Evolutionary conservation across 2,329 filamentous ascomycete species (phyloP), one percentile per base, ranked within the genome.

Genomic region (Simplicillium sp.): DNA sequence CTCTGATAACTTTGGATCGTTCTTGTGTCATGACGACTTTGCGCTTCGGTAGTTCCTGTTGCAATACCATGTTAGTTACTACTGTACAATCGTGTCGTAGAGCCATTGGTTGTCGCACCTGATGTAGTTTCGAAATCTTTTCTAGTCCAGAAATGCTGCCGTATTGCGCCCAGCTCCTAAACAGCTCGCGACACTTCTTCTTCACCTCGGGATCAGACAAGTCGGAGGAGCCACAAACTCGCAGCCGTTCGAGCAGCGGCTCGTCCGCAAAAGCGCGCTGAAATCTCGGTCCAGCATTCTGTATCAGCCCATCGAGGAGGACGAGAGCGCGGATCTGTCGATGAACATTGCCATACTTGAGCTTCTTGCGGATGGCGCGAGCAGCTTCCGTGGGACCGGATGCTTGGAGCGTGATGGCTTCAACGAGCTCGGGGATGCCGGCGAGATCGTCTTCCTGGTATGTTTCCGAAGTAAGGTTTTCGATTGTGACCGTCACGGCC

Each of bases 311-410:
- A 58, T 98, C 92, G 2, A 98, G 75, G 38, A 98, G 82, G 11
- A 84, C 83, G 16, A 98, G 75, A 29, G 92, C 85, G 44, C 92
- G 80, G 29, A 97, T 73, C 62, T 98, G 92, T 38, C 88, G 83
- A 61, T 97, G 90, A n/a, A 86, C 73, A 54, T 80, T 94, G 52
- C 92, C 92, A 63, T 98, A 97, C 68, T 98, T 98, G 73, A 98
- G 77, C 70, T 97, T 97, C 76, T 98, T 98, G 45, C 92, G 80
- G 52, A 98, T 77, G 37, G 92, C 89, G 56, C 92, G 80, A 40
- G 90, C 87, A 44, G 89, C 89, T 68, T 98, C 92, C 11, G 79
- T 76, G 2, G 92, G 87, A 0, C 92, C 92, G 7, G 85, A 84
- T 18, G 76, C 73, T 63, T 98, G 92, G 44, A 98, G 79, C 49